phyloP scores from a whole-genome alignment of 2,329 filamentous ascomycete species.

The Lachnellula hyalina region DNA sequence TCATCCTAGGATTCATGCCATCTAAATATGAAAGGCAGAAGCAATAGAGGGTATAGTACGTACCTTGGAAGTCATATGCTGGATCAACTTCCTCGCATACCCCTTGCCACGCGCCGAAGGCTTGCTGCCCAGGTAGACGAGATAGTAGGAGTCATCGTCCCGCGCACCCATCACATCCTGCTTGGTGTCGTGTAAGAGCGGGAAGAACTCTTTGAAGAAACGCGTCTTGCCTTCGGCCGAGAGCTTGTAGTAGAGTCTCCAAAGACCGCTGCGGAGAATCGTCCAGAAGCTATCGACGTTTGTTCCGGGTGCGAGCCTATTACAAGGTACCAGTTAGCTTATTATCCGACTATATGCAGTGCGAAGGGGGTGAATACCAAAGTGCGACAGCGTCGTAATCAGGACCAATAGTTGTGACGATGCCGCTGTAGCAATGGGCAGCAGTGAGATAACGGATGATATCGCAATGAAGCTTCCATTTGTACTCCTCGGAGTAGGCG shows the following conservation, averaged over 20 bases:
- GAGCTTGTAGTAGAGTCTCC: slow-evolving; percentile 71
- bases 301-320: slow-evolving; percentile 69
- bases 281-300: slow-evolving; percentile 70
- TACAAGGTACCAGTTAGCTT: neutral
- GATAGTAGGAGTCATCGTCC: slow-evolving; percentile 68
- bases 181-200: slow-evolving; percentile 69
- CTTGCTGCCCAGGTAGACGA: slow-evolving; percentile 77
- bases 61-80: slow-evolving; percentile 61
- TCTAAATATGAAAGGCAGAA: neutral
- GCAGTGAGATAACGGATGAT: slow-evolving; percentile 75
- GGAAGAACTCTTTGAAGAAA: slow-evolving; percentile 73
- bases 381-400: slow-evolving; percentile 74
- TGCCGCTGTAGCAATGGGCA: slow-evolving; percentile 67
- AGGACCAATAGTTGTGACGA: slow-evolving; percentile 68
- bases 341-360: neutral
- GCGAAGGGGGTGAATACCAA: slow-evolving; percentile 51
- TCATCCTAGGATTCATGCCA: neutral
- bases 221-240: slow-evolving; percentile 65
- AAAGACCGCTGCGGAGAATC: slow-evolving; percentile 68
- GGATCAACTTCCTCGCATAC: slow-evolving; percentile 65
- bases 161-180: slow-evolving; percentile 60
- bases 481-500: slow-evolving; percentile 57
- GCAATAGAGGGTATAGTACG: slow-evolving; percentile 21
- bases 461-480: slow-evolving; percentile 71
- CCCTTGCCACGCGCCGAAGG: slow-evolving; percentile 65